Evolutionary conservation across 345 rosid species (phyloP), one percentile per base, ranked within the genome.

Genomic region (Microcos paniculata): DNA sequence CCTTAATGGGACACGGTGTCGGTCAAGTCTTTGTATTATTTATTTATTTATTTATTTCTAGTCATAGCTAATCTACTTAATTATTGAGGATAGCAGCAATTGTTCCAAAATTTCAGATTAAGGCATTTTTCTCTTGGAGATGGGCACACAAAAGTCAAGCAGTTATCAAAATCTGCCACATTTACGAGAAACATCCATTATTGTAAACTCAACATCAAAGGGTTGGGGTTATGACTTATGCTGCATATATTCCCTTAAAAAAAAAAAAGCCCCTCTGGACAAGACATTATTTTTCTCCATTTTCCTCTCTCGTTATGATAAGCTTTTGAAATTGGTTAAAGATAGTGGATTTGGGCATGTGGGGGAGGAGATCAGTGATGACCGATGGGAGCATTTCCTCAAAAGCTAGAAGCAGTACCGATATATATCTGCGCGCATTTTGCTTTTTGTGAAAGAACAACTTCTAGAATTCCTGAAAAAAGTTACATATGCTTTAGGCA

Each of bases 321-420:
- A 69, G 57, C 72, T 31, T 71, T 82, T 65, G 81, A 80, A 74
- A 42, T 63, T 74, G 56, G 61, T 49, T 33, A 3, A 33, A 59
- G 68, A 55, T 58, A 35, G 51, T 62, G 74, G 80, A 59, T 14
- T 48, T 38, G 6, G 59, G 57, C 66, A 64, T 15, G 28, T 35
- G 31, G 16, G 43, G n/a, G 16, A 11, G 26, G 21, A 8, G 19
- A 2, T 35, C 2, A 35, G 48, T 11, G 5, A 19, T 31, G 42
- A 70, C n/a, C n/a, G n/a, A n/a, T 51, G 51, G 43, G 33, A 51
- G 70, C 74, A 49, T 26, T 76, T 58, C 28, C 13, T 30, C 23
- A 42, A 72, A 64, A 42, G 76, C 58, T 7, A 21, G 42, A 64
- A 31, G 65, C 75, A 79, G 64, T 69, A 38, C 63, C 35, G 18